Conservation (phyloP, 176 grass and related monocot genomes). For the Rhynchospora breviuscula region DNA sequence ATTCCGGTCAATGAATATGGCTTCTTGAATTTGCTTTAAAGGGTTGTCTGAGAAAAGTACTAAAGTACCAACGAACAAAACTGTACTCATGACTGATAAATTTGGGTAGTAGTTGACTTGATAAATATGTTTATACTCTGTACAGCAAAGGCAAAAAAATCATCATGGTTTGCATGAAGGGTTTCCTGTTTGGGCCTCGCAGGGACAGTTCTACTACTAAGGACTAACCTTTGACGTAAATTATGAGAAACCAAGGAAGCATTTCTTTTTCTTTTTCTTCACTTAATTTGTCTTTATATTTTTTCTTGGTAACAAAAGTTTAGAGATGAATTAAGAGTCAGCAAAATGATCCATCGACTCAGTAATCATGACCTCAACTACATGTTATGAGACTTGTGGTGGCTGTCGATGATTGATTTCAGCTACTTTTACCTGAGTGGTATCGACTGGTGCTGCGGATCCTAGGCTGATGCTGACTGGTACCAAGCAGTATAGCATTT, state of each 20-base stretch:
- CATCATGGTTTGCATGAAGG: conserved; percentile 15
- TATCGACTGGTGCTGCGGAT: no score
- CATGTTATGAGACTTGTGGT: not conserved
- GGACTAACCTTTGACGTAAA: not conserved
- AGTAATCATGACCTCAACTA: not conserved
- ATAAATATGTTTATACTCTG: not conserved
- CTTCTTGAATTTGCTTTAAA: no score
- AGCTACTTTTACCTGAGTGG: not conserved
- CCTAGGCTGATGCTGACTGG: no score
- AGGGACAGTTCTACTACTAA: conserved; percentile 7
- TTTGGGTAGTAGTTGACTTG: not conserved
- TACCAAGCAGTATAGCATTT: no score
- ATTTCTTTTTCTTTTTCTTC: not conserved
- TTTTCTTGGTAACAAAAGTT: not conserved
- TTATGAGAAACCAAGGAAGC: not conserved
- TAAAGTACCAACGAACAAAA: not conserved
- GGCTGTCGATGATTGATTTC: not conserved
- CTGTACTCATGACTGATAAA: not conserved
- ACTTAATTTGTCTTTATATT: no score
- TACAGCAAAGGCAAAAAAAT: conserved; percentile 27
- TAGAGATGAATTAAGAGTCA: not conserved
- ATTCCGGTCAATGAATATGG: no score
- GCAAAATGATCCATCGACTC: not conserved
- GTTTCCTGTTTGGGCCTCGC: conserved; percentile 26
- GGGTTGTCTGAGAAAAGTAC: not conserved